Conservation (phyloP, 768 basidiomycete genomes). For the Sporobolomyces roseus region DNA sequence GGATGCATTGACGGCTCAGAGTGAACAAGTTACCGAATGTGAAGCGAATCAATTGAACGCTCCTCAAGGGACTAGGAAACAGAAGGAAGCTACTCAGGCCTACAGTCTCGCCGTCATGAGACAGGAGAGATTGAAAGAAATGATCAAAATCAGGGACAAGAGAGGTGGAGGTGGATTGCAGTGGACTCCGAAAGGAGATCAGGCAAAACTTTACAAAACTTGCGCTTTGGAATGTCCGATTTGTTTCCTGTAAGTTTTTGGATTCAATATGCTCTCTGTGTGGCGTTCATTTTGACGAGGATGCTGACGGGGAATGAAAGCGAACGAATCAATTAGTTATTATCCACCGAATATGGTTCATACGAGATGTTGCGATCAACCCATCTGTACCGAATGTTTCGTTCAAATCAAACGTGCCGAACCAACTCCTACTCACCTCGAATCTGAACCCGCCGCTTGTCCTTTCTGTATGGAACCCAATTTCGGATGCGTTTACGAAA, state of each 20-base stretch:
- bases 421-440: slow-evolving; percentile 88
- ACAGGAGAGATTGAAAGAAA: slow-evolving; percentile 42
- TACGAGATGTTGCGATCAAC: slow-evolving; percentile 96
- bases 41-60: slow-evolving; percentile 27
- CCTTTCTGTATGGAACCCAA: slow-evolving; percentile 97
- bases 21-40: slow-evolving; percentile 32
- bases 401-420: slow-evolving; percentile 97
- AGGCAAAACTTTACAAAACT: slow-evolving; percentile 48
- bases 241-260: slow-evolving; percentile 84
- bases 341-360: slow-evolving; percentile 96
- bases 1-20: slow-evolving; percentile 32
- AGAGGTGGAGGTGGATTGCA: slow-evolving; percentile 43
- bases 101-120: slow-evolving; percentile 20
- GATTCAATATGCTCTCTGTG: no score
- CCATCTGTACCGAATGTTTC: slow-evolving; percentile 98
- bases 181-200: slow-evolving; percentile 33
- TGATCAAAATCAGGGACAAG: slow-evolving; percentile 46
- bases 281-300: no score
- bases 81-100: slow-evolving; percentile 33
- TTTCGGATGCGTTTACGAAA: slow-evolving; percentile 79
- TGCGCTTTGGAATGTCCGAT: slow-evolving; percentile 93
- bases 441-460: slow-evolving; percentile 89
- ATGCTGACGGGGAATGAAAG: no score
- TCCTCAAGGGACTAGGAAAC: slow-evolving; percentile 28
- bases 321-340: slow-evolving; percentile 59